A percentile compares a stretch with the other conserved stretches of the same genome.
Conservation (phyloP, 2,329 filamentous ascomycete species). For the Didymella arachidicola region DNA sequence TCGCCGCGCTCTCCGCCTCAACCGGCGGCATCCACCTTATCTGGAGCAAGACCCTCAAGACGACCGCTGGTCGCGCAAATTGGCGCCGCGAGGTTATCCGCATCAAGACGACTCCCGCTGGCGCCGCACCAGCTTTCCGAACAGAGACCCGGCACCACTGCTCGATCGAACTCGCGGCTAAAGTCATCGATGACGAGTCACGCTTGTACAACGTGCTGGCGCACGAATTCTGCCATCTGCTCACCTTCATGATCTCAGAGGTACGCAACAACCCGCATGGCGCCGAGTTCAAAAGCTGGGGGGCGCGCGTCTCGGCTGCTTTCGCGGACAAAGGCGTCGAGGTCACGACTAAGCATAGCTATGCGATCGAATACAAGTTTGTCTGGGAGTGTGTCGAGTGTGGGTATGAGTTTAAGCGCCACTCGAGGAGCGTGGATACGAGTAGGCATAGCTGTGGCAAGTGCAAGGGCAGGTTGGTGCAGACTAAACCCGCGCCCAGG, state of each 20-base stretch:
- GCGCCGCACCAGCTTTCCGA: slow-evolving; percentile 28
- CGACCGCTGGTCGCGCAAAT: slow-evolving; percentile 72
- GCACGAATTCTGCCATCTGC: slow-evolving; percentile 94
- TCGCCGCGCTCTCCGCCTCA: slow-evolving; percentile 64
- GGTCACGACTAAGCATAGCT: slow-evolving; percentile 89
- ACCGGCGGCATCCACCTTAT: slow-evolving; percentile 75
- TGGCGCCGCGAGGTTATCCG: slow-evolving; percentile 58
- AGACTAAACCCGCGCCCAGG: slow-evolving; percentile 81
- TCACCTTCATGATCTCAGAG: slow-evolving; percentile 86
- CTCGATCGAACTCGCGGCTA: slow-evolving; percentile 85
- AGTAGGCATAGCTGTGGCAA: slow-evolving; percentile 74
- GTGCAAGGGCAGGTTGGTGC: slow-evolving; percentile 74
- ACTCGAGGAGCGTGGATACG: slow-evolving; percentile 84
- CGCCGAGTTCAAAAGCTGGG: slow-evolving; percentile 80
- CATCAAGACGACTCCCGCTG: slow-evolving; percentile 36
- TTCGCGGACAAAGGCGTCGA: slow-evolving; percentile 71
- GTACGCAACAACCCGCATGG: slow-evolving; percentile 82
- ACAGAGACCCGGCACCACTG: slow-evolving; percentile 66
- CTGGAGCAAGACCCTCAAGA: slow-evolving; percentile 81
- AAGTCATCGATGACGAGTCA: slow-evolving; percentile 78
- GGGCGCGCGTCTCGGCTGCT: slow-evolving; percentile 58
- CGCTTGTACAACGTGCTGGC: slow-evolving; percentile 89
- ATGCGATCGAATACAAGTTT: slow-evolving; percentile 92
- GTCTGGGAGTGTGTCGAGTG: slow-evolving; percentile 81
- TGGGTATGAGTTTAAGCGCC: slow-evolving; percentile 76